A percentile compares a stretch with the other conserved stretches of the same genome.
phyloP scores from a whole-genome alignment of 768 basidiomycete genomes.

The Sporobolomyces phaffii region DNA sequence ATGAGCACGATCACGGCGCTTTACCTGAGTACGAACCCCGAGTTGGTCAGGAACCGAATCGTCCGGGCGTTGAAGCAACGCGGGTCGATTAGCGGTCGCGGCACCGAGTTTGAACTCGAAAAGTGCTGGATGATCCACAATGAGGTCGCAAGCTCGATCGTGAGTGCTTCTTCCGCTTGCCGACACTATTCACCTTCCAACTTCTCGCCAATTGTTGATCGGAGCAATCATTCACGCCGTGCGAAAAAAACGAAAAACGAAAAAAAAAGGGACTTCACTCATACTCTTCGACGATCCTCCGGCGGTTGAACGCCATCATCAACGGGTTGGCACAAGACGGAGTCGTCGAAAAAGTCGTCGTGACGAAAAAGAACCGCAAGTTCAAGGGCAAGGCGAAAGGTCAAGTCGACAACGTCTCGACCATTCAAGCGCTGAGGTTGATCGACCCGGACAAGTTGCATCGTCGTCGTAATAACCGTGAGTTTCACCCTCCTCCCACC shows the following conservation, averaged over 20 bases:
- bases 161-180: slow-evolving; percentile 50
- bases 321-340: slow-evolving; percentile 67
- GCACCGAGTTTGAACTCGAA: slow-evolving; percentile 53
- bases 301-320: slow-evolving; percentile 70
- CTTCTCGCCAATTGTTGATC: background rate
- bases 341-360: slow-evolving; percentile 66
- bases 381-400: slow-evolving; percentile 34
- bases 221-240: background rate
- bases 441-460: slow-evolving; percentile 43
- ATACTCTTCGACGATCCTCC: slow-evolving; percentile 65
- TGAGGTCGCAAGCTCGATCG: slow-evolving; percentile 71
- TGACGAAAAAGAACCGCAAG: slow-evolving; percentile 50
- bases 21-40: slow-evolving; percentile 31
- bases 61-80: slow-evolving; percentile 55
- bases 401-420: background rate
- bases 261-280: slow-evolving; percentile 52
- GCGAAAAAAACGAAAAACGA: too few species aligned
- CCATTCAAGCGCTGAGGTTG: background rate
- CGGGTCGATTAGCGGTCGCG: too few species aligned
- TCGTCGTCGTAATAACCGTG: slow-evolving; percentile 27
- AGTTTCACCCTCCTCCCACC: background rate
- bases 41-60: slow-evolving; percentile 64
- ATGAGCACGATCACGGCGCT: slow-evolving; percentile 40
- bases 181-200: background rate
- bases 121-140: slow-evolving; percentile 66